Evolutionary conservation across 2,329 filamentous ascomycete species (phyloP), one percentile per base, ranked within the genome.

Genomic region (Metarhizium rileyi): DNA sequence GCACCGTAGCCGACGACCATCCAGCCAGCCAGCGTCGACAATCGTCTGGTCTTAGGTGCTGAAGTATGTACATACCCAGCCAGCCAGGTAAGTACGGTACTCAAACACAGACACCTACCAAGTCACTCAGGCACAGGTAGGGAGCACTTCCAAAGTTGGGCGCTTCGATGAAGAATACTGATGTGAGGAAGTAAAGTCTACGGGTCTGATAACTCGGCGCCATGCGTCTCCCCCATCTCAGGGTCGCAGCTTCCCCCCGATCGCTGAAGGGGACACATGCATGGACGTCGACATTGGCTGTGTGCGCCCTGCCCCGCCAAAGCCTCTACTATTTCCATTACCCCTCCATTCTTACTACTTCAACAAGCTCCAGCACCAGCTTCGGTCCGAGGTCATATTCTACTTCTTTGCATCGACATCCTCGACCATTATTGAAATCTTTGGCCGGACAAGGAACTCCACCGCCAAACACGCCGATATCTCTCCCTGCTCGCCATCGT

Each of bases 331-430:
- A 28, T 28, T 28, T 5, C 30, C 16, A 20, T 43, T 48, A 46
- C 38, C 50, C 43, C 46, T 48, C 46, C 50, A 48, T 38, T 27
- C 18, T n/a, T n/a, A n/a, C n/a, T n/a, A n/a, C 41, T 27, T 40
- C 38, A 26, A 20, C 10, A 16, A 47, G 44, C 23, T 50, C 40
- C 30, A 22, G 38, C 33, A 27, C 30, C 20, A n/a, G 20, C 22
- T 22, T 38, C 25, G 43, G 27, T 28, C 50, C 28, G 42, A 49
- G 36, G 46, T 3, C 49, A 2, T 23, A 23, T 51, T 47, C 45
- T 22, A 28, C 22, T 53, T 47, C 48, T 45, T 44, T 52, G 52
- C 47, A 45, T 41, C 48, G n/a, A 20, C 50, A 22, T 10, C 48
- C 28, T 47, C 46, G 35, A 44, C 42, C 40, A 5, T 44, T 35